Evolutionary conservation across 257 asterid genomes (phyloP), one percentile per base, ranked within the genome.

Genomic region (Primulina huaijiensis): DNA sequence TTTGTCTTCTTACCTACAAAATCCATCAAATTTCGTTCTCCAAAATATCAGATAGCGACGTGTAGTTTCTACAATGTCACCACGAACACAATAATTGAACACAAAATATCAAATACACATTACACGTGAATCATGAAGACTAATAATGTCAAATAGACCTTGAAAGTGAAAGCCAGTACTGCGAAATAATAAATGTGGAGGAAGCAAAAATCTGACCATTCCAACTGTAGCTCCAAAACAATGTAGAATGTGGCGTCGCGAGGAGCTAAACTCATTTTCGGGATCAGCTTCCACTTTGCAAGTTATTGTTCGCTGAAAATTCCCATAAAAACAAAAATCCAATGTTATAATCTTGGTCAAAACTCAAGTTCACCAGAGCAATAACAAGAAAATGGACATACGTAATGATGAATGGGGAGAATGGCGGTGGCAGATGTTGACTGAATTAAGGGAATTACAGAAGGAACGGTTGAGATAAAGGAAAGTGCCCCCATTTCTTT

Each of bases 381-480:
- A 12, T 16, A 35, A 53, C 35, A 9, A 40, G 37, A 25, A 6
- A 35, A 46, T 12, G 10, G 33, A 75, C 87, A 82, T 81, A 90
- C 96, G 9, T 84, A 56, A 75, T 76, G 92, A 56, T 19, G 62
- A 38, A 72, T 14, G 30, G 14, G 25, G 74, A 67, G 64, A 38
- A 62, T 76, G 46, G 77, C 61, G 30, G 77, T 56, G 75, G 62
- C 67, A 77, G 78, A 68, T 16, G 86, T 61, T 7, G 83, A 78
- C 68, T 81, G 89, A 64, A 57, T 17, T 50, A 80, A 37, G 43
- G 89, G 76, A 70, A 74, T 76, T 66, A 80, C 53, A 63, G 96
- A 82, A 35, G 97, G 88, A 14, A 89, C 66, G 11, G 97, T 84
- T 61, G 96, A 90, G 72, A 86, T 74, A 87, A 87, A 92, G 74